Evolutionary conservation across 2,329 filamentous ascomycete genomes (phyloP).

Genomic region (Microsporum ferrugineum): DNA sequence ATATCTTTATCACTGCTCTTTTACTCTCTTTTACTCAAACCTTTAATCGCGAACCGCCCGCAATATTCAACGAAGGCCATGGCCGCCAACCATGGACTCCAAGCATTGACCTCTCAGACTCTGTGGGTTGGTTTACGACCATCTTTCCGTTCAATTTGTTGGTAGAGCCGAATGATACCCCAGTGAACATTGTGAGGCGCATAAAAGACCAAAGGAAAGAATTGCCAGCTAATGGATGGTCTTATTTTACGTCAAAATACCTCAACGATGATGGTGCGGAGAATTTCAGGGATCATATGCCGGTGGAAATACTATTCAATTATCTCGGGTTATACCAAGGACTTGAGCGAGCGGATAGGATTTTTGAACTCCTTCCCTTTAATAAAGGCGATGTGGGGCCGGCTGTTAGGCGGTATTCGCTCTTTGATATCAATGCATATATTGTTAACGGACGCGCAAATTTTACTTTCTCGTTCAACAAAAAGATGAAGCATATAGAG

Average conservation of each 20-base stretch:
- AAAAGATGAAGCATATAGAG: background rate
- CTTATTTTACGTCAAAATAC: conserved; percentile 26
- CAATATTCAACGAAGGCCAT: conserved; percentile 40
- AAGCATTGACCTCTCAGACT: conserved; percentile 35
- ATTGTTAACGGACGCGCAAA: background rate
- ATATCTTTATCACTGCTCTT: conserved; percentile 28
- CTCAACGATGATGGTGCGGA: conserved; percentile 18
- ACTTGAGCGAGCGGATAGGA: conserved; percentile 34
- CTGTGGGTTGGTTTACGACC: conserved; percentile 42
- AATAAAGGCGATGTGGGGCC: conserved; percentile 9
- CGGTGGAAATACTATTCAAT: conserved; percentile 30
- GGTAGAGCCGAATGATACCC: conserved; percentile 10
- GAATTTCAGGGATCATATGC: conserved; percentile 24
- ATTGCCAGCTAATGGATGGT: conserved; percentile 21
- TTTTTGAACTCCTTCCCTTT: conserved; percentile 30
- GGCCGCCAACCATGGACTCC: conserved; percentile 37
- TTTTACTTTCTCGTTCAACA: background rate
- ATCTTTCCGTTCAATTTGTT: conserved; percentile 32
- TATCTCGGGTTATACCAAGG: conserved; percentile 32
- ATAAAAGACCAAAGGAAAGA: conserved; percentile 31
- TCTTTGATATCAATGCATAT: background rate
- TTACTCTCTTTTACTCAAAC: conserved; percentile 33
- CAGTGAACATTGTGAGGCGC: conserved; percentile 24
- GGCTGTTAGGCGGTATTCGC: background rate
- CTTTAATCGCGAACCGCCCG: conserved; percentile 34